These are phyloP conservation scores for Mortierella sp. DNA, from an alignment of 371 early-diverging fungal genomes.

Conservation along the genomic window DNA sequence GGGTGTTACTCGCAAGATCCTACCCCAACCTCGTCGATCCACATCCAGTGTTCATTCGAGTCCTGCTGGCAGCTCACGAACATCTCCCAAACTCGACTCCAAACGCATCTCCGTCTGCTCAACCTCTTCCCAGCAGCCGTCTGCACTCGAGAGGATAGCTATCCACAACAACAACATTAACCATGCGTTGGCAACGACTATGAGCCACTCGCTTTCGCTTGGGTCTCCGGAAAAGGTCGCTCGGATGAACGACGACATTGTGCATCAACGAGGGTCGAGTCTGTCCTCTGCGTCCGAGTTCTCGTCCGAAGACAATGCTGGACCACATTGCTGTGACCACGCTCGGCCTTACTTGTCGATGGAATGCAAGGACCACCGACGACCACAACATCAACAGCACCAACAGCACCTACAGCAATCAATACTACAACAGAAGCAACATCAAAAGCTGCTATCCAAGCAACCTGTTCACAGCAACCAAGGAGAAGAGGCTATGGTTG, in stretches of 20 bases:
- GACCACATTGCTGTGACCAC: too few species aligned
- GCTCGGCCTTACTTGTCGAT: too few species aligned
- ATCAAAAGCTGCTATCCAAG: neutral
- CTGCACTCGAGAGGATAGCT: constrained; percentile 38
- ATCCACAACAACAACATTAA: constrained; percentile 48
- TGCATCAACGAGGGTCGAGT: neutral
- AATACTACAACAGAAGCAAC: neutral
- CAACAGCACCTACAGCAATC: too few species aligned
- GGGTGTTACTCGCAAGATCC: constrained; percentile 43
- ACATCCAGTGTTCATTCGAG: constrained; percentile 36
- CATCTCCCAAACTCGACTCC: constrained; percentile 27
- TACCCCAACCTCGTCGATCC: constrained; percentile 46
- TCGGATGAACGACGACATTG: constrained; percentile 11
- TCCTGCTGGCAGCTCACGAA: constrained; percentile 27
- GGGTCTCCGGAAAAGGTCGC: constrained; percentile 7
- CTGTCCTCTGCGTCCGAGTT: too few species aligned
- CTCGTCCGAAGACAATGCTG: too few species aligned
- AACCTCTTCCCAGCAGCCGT: constrained; percentile 13
- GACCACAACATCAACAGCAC: constrained; percentile 8
- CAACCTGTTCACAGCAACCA: neutral
- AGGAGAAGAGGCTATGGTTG: neutral
- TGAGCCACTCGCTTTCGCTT: constrained; percentile 28
- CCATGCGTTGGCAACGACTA: constrained; percentile 30
- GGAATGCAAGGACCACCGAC: too few species aligned
- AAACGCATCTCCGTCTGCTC: constrained; percentile 6